Percentiles rank a stretch among this genome's conserved stretches.
Evolutionary conservation across 352 stramenopile genomes (phyloP).

Genomic region (Globisporangium cylindrosporum): DNA sequence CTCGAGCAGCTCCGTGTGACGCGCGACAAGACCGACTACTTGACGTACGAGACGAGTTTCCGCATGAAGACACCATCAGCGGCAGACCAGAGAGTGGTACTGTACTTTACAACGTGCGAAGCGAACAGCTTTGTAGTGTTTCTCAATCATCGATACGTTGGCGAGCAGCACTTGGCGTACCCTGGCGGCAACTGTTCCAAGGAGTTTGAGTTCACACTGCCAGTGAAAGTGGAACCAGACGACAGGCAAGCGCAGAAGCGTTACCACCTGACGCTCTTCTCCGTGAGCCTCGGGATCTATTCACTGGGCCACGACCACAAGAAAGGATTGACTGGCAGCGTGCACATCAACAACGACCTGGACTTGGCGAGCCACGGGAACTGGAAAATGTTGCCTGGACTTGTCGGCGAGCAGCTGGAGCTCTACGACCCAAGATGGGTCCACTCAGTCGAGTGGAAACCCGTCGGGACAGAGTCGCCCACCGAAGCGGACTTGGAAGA

Average conservation of each 20-base stretch:
- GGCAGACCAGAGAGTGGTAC: slow-evolving; percentile 4
- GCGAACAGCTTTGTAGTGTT: slow-evolving; percentile 53
- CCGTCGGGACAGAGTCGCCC: background rate
- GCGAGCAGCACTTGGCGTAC: slow-evolving; percentile 41
- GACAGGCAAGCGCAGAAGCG: slow-evolving; percentile 16
- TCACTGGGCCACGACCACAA: slow-evolving; percentile 50
- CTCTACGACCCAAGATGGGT: slow-evolving; percentile 49
- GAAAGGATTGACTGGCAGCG: slow-evolving; percentile 56
- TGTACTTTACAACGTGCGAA: slow-evolving; percentile 58
- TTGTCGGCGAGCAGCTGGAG: slow-evolving; percentile 64
- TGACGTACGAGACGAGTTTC: slow-evolving; percentile 63
- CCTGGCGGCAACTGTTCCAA: slow-evolving; percentile 51
- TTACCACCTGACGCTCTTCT: slow-evolving; percentile 45
- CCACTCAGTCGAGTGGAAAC: slow-evolving; percentile 47
- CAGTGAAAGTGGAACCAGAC: slow-evolving; percentile 25
- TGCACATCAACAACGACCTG: slow-evolving; percentile 36
- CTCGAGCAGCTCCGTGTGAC: slow-evolving; percentile 60
- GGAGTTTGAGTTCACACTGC: slow-evolving; percentile 42
- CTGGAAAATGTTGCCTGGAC: slow-evolving; percentile 59
- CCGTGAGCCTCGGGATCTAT: slow-evolving; percentile 55
- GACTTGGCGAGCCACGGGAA: slow-evolving; percentile 22
- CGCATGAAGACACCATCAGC: slow-evolving; percentile 2
- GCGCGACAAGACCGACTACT: slow-evolving; percentile 51
- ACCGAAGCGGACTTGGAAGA: background rate
- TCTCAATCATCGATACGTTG: slow-evolving; percentile 42